phyloP scores from a whole-genome alignment of 108 stramenopile genomes.

The Nitzschia putrida region DNA sequence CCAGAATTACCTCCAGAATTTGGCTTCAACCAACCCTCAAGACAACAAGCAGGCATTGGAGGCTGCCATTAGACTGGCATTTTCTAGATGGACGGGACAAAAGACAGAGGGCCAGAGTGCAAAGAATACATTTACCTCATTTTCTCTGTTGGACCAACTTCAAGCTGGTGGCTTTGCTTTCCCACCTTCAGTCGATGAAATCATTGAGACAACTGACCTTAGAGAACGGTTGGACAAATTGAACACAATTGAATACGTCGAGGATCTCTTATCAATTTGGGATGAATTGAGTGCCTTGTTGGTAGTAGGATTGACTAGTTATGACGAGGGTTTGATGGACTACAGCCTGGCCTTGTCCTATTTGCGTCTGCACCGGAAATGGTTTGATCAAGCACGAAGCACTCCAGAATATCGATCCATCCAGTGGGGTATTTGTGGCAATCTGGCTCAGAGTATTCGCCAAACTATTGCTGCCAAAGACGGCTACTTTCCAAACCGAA shows the following conservation, averaged over 20 bases:
- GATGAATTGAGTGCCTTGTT: slow-evolving; percentile 12
- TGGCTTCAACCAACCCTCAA: neutral
- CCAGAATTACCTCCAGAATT: neutral
- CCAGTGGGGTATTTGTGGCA: slow-evolving; percentile 25
- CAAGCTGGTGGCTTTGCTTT: slow-evolving; percentile 11
- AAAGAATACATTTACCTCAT: neutral
- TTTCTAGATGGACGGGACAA: neutral
- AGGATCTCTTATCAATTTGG: slow-evolving; percentile 33
- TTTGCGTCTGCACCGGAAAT: slow-evolving; percentile 28
- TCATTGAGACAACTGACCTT: slow-evolving; percentile 11
- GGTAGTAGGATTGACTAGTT: neutral
- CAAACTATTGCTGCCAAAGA: neutral
- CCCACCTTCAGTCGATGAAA: slow-evolving; percentile 22
- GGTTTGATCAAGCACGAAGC: slow-evolving; percentile 24
- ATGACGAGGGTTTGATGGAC: neutral
- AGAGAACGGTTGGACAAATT: slow-evolving; percentile 11
- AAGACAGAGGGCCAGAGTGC: neutral
- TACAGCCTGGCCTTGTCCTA: neutral
- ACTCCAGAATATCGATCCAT: slow-evolving; percentile 18
- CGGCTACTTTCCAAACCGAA: neutral
- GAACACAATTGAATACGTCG: slow-evolving; percentile 21
- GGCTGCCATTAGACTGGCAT: neutral
- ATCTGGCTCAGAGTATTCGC: slow-evolving; percentile 10
- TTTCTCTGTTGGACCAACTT: slow-evolving; percentile 34
- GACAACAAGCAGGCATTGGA: neutral